Conservation (phyloP, 768 basidiomycete species). For the Collybia mongolica region DNA sequence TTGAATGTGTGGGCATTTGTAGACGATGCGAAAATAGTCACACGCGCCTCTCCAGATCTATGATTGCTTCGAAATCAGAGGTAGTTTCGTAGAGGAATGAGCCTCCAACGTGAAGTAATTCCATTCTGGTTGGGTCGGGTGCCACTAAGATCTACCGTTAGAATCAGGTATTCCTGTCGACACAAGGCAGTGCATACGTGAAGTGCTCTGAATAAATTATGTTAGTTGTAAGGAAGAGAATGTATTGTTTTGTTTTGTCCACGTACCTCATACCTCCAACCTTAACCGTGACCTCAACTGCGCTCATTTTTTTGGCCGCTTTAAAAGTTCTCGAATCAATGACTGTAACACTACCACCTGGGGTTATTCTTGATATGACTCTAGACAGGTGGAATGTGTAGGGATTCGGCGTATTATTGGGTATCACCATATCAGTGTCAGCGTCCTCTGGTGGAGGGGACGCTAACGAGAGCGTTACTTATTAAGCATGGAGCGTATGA, state of each 20-base stretch:
- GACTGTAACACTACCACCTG: conserved; percentile 60
- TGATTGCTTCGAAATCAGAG: conserved; percentile 16
- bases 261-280: conserved; percentile 59
- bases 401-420: conserved; percentile 48
- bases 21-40: conserved; percentile 59
- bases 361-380: conserved; percentile 35
- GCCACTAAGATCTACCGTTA: conserved; percentile 47
- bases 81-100: too few species aligned
- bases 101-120: conserved; percentile 49
- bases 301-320: conserved; percentile 50
- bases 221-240: conserved; percentile 14
- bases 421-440: conserved; percentile 42
- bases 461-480: conserved; percentile 21
- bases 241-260: conserved; percentile 19
- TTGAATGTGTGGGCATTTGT: conserved; percentile 62
- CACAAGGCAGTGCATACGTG: conserved; percentile 37
- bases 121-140: conserved; percentile 72
- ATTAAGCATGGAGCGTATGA: background rate
- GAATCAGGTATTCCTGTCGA: background rate
- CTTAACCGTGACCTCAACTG: conserved; percentile 57
- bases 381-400: conserved; percentile 56
- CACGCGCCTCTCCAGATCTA: conserved; percentile 50
- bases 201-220: conserved; percentile 38
- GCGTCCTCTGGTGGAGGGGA: conserved; percentile 40
- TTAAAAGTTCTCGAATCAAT: conserved; percentile 56